Conservation (phyloP, 306 rosid species). For the Styphnolobium japonicum region DNA sequence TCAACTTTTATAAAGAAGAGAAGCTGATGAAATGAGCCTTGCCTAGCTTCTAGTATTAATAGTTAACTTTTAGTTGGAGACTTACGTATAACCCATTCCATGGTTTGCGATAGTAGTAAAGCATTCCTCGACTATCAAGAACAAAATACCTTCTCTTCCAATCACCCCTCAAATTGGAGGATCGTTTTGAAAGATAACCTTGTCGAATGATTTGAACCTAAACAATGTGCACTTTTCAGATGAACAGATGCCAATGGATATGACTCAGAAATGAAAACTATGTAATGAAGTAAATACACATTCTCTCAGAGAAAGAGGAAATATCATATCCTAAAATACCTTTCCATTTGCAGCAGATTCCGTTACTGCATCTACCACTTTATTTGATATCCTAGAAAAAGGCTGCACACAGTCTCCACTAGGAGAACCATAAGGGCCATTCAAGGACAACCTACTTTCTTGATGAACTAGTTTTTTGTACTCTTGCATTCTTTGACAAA, state of each 20-base stretch:
- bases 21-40: constrained; percentile 3
- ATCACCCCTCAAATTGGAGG: constrained; percentile 74
- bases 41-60: not conserved
- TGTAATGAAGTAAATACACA: not conserved
- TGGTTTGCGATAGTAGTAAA: constrained; percentile 77
- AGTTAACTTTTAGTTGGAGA: constrained; percentile 25
- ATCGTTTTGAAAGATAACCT: constrained; percentile 83
- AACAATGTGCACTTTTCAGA: constrained; percentile 17
- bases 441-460: constrained; percentile 47
- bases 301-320: not conserved
- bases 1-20: constrained; percentile 28
- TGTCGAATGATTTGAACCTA: constrained; percentile 74
- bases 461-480: constrained; percentile 51
- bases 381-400: constrained; percentile 49
- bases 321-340: constrained; percentile 34
- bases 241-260: not conserved
- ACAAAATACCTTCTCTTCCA: constrained; percentile 87
- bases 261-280: not conserved
- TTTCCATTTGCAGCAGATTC: constrained; percentile 73
- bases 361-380: constrained; percentile 58
- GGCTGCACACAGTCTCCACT: constrained; percentile 45
- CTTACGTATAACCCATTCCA: constrained; percentile 56
- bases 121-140: constrained; percentile 79
- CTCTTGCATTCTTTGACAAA: constrained; percentile 64
- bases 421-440: constrained; percentile 37